Evolutionary conservation across 768 basidiomycete species (phyloP), one percentile per base, ranked within the genome.

Genomic region (Psilocybe subaeruginosa): DNA sequence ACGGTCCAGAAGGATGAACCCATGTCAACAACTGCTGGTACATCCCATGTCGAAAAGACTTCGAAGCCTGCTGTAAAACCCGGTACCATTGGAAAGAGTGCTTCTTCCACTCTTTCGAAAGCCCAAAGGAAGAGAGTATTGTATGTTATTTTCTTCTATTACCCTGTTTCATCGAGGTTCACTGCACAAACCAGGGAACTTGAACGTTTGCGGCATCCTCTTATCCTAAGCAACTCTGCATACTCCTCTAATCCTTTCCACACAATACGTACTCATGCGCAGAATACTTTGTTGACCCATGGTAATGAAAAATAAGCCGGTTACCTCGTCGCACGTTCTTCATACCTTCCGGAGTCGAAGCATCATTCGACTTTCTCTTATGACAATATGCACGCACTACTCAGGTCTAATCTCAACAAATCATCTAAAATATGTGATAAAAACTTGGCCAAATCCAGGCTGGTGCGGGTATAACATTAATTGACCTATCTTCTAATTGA

Each of bases 241-340:
- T 93, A 87, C 68, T 73, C 84, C 8, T 74, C 82, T 33, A 89
- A 88, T 68, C 92, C 92, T 1, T 93, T 93, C 70, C 77, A 87
- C 67, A 88, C 90, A 1, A 90, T 93, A 66, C 87, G 91, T 4
- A 88, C 82, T 3, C 92, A 94, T 71, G 90, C 88, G 2, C 81
- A 88, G 71, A 93, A 93, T 69, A 92, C 92, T 0, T 77, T 93
- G 9, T 62, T 92, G 37, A 86, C 47, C 41, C 61, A 58, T 35
- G 19, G 14, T 16, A n/a, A 11, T 11, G n/a, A 37, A 35, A 60
- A 54, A 23, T 54, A 47, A 54, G n/a, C 14, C 9, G 17, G 30
- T 43, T 16, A 43, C 4, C 14, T 43, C 4, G 5, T 43, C n/a
- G 8, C 37, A 39, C n/a, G n/a, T 49, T 6, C 14, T 23, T 49